Conservation (phyloP, 768 basidiomycete genomes). For the Mycena metata region DNA sequence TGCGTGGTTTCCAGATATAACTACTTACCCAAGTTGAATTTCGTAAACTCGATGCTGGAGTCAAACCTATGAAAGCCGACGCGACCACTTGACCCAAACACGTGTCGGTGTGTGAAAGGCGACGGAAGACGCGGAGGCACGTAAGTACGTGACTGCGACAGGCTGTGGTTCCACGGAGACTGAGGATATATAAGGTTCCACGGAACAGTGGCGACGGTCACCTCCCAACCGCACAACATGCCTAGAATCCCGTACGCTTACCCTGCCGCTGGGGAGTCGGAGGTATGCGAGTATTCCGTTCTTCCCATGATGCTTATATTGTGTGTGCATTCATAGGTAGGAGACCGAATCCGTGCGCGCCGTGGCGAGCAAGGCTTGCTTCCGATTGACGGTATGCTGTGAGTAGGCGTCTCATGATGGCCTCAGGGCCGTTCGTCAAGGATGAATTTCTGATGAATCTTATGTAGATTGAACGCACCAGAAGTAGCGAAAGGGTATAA, state of each 20-base stretch:
- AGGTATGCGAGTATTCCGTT: constrained; percentile 10
- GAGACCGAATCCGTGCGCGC: constrained; percentile 11
- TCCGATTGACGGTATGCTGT: constrained; percentile 20
- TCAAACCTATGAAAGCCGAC: not conserved
- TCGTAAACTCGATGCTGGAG: no score
- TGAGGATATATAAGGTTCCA: not conserved
- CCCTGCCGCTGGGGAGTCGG: constrained; percentile 15
- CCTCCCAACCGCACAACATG: constrained; percentile 6
- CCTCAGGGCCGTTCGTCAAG: not conserved
- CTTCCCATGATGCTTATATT: not conserved
- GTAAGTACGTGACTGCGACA: no score
- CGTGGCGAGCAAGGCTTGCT: not conserved
- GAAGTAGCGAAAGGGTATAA: constrained; percentile 15
- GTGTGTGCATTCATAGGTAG: constrained; percentile 5
- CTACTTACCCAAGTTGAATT: no score
- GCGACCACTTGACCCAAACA: constrained; percentile 6
- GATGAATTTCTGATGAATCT: not conserved
- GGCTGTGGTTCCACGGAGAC: not conserved
- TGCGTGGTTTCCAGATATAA: no score
- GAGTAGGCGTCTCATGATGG: not conserved
- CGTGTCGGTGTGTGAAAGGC: constrained; percentile 1
- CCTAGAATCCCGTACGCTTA: constrained; percentile 13
- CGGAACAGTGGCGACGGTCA: not conserved
- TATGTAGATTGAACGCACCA: constrained; percentile 19
- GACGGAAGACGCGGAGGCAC: constrained; percentile 1